These are phyloP conservation scores for Pestalotiopsis fici DNA, from an alignment of 2,329 filamentous ascomycete genomes.

Conservation along the genomic window DNA sequence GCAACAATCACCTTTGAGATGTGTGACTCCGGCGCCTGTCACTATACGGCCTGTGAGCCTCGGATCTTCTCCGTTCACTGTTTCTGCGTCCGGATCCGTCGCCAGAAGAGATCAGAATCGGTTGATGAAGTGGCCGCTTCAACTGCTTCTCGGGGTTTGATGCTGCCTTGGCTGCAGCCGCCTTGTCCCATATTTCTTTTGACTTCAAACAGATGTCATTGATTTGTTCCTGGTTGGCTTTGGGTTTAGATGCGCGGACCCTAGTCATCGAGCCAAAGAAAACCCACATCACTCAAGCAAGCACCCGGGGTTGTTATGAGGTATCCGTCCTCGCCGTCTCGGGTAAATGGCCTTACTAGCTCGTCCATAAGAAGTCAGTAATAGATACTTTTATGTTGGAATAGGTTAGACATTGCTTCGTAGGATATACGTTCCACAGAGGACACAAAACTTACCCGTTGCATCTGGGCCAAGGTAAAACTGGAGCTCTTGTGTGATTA, in stretches of 20 bases:
- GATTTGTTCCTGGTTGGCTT: slow-evolving; percentile 56
- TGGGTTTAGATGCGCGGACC: slow-evolving; percentile 15
- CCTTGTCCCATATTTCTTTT: slow-evolving; percentile 57
- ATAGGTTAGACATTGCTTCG: too few relatives aligned
- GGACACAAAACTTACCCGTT: slow-evolving; percentile 28
- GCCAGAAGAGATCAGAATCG: slow-evolving; percentile 50
- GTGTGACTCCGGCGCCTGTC: slow-evolving; percentile 27
- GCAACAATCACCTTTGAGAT: slow-evolving; percentile 22
- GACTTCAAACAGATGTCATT: slow-evolving; percentile 64
- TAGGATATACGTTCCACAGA: too few relatives aligned
- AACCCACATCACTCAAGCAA: slow-evolving; percentile 60
- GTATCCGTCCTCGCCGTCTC: slow-evolving; percentile 63
- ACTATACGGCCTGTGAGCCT: slow-evolving; percentile 27
- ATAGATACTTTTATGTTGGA: not conserved
- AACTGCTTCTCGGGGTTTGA: slow-evolving; percentile 49
- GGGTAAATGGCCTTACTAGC: slow-evolving; percentile 53
- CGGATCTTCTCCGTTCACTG: slow-evolving; percentile 32
- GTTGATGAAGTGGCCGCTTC: slow-evolving; percentile 59
- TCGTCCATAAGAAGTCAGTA: not conserved
- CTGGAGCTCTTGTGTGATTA: slow-evolving; percentile 60
- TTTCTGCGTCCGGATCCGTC: slow-evolving; percentile 35
- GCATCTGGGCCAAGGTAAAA: slow-evolving; percentile 60
- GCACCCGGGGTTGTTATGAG: slow-evolving; percentile 59
- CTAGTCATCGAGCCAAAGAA: not conserved
- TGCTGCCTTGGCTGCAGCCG: slow-evolving; percentile 50